A percentile compares a stretch with the other conserved stretches of the same genome.
Conservation (phyloP, 2,329 filamentous ascomycete genomes). For the Arachnomyces sp. region DNA sequence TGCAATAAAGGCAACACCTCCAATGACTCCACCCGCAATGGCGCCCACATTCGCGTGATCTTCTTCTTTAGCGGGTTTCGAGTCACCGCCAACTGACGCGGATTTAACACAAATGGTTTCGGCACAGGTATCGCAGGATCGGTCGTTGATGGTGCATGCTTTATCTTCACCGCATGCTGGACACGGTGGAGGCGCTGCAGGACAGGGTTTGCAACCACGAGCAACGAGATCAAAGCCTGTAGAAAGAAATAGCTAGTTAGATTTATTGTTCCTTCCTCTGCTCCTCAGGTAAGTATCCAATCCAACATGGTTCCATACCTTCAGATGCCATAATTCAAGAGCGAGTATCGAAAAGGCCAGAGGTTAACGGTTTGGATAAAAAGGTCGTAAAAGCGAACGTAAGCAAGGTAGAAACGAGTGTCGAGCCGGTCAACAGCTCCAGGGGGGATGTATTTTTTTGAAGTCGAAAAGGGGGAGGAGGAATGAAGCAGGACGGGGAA, state of each 20-base stretch:
- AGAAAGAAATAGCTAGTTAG: constrained; percentile 22
- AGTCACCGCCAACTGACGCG: constrained; percentile 26
- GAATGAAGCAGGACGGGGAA: background rate
- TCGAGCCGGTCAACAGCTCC: constrained; percentile 25
- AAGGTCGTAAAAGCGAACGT: constrained; percentile 3
- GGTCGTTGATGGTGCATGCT: constrained; percentile 53
- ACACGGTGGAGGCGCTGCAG: constrained; percentile 47
- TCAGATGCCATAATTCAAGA: background rate
- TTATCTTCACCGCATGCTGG: constrained; percentile 50
- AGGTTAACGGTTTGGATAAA: constrained; percentile 4
- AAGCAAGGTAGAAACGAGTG: constrained; percentile 14
- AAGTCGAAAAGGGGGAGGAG: constrained; percentile 13
- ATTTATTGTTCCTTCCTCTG: background rate
- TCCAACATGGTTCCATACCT: no score
- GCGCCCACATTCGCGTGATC: constrained; percentile 65
- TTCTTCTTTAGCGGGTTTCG: constrained; percentile 10
- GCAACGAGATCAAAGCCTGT: constrained; percentile 39
- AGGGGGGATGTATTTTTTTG: constrained; percentile 10
- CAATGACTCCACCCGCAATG: constrained; percentile 86
- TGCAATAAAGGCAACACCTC: constrained; percentile 69
- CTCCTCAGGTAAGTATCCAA: background rate
- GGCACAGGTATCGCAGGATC: constrained; percentile 55
- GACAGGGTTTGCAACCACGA: constrained; percentile 50
- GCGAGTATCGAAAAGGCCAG: constrained; percentile 6
- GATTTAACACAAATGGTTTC: constrained; percentile 48